These are phyloP conservation scores for Ustilago cynodontis DNA, from an alignment of 1,284 basidiomycete genomes.

Conservation along the genomic window DNA sequence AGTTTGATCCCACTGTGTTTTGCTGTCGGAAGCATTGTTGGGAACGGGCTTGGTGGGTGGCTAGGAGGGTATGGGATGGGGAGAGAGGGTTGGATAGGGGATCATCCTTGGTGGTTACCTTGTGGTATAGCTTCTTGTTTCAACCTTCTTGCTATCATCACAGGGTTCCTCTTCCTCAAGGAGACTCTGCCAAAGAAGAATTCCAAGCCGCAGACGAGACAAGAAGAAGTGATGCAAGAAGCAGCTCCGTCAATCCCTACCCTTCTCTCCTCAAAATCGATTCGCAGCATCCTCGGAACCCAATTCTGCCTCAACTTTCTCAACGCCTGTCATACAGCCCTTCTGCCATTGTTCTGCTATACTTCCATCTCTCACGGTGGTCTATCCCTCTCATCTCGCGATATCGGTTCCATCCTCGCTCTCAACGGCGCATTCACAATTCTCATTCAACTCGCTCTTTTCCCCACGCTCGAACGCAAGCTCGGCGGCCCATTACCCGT, in stretches of 20 bases:
- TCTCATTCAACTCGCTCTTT: conserved; percentile 50
- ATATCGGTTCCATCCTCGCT: conserved; percentile 57
- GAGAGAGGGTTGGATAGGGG: conserved; percentile 40
- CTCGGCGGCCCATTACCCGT: conserved; percentile 45
- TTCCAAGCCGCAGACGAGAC: neutral
- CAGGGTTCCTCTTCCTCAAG: conserved; percentile 68
- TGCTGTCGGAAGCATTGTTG: conserved; percentile 49
- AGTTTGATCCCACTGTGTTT: conserved; percentile 57
- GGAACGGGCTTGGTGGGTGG: conserved; percentile 63
- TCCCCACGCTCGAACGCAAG: conserved; percentile 46
- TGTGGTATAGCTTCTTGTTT: conserved; percentile 68
- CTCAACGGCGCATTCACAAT: conserved; percentile 50
- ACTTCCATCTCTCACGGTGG: conserved; percentile 46
- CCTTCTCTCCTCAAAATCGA: conserved; percentile 20
- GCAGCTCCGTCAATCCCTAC: conserved; percentile 24
- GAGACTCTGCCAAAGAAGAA: conserved; percentile 63
- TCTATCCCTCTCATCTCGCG: conserved; percentile 31
- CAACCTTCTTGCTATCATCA: conserved; percentile 61
- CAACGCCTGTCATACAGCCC: conserved; percentile 50
- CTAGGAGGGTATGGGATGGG: conserved; percentile 58
- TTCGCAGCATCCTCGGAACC: conserved; percentile 56
- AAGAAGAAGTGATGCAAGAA: neutral
- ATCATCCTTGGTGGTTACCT: conserved; percentile 70
- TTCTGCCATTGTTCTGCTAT: conserved; percentile 61
- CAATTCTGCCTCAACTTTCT: conserved; percentile 54